These are phyloP conservation scores for Trichoderma sp. DNA, from an alignment of 2,329 filamentous ascomycete genomes.

Conservation along the genomic window DNA sequence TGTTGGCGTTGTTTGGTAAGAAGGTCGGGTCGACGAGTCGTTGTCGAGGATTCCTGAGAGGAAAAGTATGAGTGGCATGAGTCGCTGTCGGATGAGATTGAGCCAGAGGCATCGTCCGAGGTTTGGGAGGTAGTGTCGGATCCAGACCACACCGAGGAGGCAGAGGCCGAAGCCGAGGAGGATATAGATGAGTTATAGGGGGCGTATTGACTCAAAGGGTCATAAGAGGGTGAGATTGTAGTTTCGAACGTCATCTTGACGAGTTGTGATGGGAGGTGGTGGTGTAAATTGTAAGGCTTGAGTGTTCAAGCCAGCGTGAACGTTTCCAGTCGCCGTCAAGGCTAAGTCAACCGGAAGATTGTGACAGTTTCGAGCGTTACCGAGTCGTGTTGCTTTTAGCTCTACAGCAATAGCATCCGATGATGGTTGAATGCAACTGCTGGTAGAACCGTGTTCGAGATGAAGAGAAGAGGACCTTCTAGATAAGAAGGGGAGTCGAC, in stretches of 20 bases:
- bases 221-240: slow-evolving; percentile 52
- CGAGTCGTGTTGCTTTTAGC: slow-evolving; percentile 39
- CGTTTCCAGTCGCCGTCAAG: slow-evolving; percentile 53
- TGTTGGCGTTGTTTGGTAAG: slow-evolving; percentile 26
- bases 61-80: slow-evolving; percentile 45
- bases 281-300: not conserved
- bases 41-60: slow-evolving; percentile 26
- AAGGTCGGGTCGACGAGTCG: not conserved
- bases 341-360: slow-evolving; percentile 48
- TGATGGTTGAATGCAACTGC: slow-evolving; percentile 22
- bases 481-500: slow-evolving; percentile 40
- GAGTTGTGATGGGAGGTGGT: not conserved
- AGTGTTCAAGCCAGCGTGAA: slow-evolving; percentile 31
- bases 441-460: slow-evolving; percentile 40
- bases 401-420: slow-evolving; percentile 42
- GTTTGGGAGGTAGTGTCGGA: slow-evolving; percentile 68
- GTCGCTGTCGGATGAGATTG: slow-evolving; percentile 57
- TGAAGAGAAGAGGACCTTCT: slow-evolving; percentile 41
- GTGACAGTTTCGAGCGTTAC: slow-evolving; percentile 30
- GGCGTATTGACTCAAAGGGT: slow-evolving; percentile 46
- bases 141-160: slow-evolving; percentile 66
- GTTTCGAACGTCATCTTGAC: slow-evolving; percentile 58
- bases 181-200: slow-evolving; percentile 70
- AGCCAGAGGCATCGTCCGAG: slow-evolving; percentile 65
- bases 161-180: slow-evolving; percentile 72